These are phyloP conservation scores for Plasmodium ovale DNA, from an alignment of 169 alveolate genomes.

Conservation along the genomic window DNA sequence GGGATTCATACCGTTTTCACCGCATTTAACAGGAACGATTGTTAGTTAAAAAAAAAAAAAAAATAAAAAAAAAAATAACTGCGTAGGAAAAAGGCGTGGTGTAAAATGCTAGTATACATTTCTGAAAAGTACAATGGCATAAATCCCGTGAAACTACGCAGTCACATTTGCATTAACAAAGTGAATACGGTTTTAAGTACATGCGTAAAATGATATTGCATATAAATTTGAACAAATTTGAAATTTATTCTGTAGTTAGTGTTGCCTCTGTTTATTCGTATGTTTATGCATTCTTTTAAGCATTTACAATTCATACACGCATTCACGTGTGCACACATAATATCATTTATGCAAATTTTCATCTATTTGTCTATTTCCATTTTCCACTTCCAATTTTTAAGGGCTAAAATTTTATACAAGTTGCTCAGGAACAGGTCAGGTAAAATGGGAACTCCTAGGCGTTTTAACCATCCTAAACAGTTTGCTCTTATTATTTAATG, in stretches of 20 bases:
- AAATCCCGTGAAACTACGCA: too few relatives aligned
- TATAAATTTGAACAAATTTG: too few relatives aligned
- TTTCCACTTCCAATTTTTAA: constrained; percentile 35
- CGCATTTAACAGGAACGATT: constrained; percentile 56
- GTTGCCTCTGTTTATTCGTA: neutral
- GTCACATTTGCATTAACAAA: too few relatives aligned
- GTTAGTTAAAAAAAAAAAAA: constrained; percentile 15
- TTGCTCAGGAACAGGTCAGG: constrained; percentile 64
- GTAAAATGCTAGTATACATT: neutral
- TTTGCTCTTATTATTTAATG: constrained; percentile 36
- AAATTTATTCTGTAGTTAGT: too few relatives aligned
- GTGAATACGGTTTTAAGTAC: too few relatives aligned
- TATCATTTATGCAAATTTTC: neutral
- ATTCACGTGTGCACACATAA: neutral
- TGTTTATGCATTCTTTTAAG: too few relatives aligned
- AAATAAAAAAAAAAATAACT: too few relatives aligned
- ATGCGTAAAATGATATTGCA: too few relatives aligned
- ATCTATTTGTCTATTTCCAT: neutral
- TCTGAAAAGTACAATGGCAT: too few relatives aligned
- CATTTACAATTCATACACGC: too few relatives aligned
- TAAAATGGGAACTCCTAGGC: constrained; percentile 67
- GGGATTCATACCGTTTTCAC: constrained; percentile 73
- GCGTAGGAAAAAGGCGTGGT: too few relatives aligned
- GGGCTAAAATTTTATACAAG: constrained; percentile 67
- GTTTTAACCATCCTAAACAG: constrained; percentile 44